Base-by-base conservation (phyloP, 1,139 yeast genomes). In the Pichia sp. region DNA sequence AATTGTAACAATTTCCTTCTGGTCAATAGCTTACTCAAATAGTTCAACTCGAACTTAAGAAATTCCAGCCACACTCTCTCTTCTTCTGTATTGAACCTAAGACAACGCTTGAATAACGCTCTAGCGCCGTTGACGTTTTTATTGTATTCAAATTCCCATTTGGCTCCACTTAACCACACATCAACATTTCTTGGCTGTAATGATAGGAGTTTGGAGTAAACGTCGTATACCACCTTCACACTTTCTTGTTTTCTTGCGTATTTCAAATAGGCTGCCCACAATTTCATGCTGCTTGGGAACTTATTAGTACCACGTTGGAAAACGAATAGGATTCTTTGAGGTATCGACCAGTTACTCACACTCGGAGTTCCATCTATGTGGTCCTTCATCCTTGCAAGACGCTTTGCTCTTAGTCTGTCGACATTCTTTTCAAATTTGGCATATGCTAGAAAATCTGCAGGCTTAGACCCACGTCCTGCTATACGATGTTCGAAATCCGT, bases 141-240 rank as follows among this genome's bases (percentile, higher is more conserved):
- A 70, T 93, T 91, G 46, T 79, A 80, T 64, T 93, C 97, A 64
- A 89, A 85, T 72, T 95, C 98, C 70, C 90, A 91, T 67, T 89
- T 89, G 49, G 98, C 97, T 29, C 97, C 97, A 65, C 91, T 81
- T 52, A 93, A 81, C 99, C 99, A 95, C 14, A 95, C 88, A 63
- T 85, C 86, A 2, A 91, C 81, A 66, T 91, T 88, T 53, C 89
- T 80, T n/a, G 99, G 98, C 67, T 93, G 98, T 60, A 90, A 74
- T 71, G 86, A 91, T 63, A 95, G 76, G 63, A 93, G 75, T 57
- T 83, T 80, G 2, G 95, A 84, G 68, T 91, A 90, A 7, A 90
- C 84, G 62, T 83, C 84, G 68, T 89, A 91, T n/a, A 90, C 82
- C 48, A 85, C 85, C 63, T 87, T 86, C 60, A 86, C 81, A 17